These are phyloP conservation scores for Epichloe scottii DNA, from an alignment of 2,329 filamentous ascomycete genomes.

Conservation along the genomic window DNA sequence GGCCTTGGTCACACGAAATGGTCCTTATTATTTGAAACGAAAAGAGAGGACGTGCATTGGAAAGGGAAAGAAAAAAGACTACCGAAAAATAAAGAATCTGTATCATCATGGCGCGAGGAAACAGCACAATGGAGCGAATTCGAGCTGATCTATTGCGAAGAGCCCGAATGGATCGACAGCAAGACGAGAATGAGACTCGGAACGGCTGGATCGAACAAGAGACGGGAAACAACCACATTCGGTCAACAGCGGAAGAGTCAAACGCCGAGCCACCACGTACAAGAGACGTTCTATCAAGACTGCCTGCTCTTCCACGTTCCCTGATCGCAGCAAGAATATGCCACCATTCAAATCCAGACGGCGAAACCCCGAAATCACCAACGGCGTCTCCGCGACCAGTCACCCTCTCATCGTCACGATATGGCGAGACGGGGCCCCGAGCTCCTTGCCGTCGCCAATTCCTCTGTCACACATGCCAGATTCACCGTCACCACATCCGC, in stretches of 20 bases:
- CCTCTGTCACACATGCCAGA: background rate
- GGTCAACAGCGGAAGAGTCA: conserved; percentile 4
- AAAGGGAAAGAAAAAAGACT: background rate
- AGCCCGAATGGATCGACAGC: conserved; percentile 15
- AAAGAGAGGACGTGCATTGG: no score
- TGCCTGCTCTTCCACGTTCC: background rate
- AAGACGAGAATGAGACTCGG: background rate
- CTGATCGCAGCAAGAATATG: background rate
- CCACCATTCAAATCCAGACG: background rate
- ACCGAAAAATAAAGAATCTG: background rate
- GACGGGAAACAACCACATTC: background rate
- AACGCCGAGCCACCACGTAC: conserved; percentile 1
- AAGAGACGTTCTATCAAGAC: background rate
- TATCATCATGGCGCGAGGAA: conserved; percentile 11
- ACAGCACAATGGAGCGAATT: conserved; percentile 19
- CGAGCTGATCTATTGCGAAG: conserved; percentile 20
- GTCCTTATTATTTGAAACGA: no score
- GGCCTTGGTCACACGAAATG: no score
- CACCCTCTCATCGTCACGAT: conserved; percentile 2
- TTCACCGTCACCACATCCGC: background rate
- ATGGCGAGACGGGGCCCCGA: conserved; percentile 2
- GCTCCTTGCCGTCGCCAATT: conserved; percentile 6
- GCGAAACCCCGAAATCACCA: conserved; percentile 35
- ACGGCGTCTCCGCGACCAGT: conserved; percentile 15
- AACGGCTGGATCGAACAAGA: background rate